Conservation (phyloP, 2,329 filamentous ascomycete genomes). For the Pleurostoma richardsiae region DNA sequence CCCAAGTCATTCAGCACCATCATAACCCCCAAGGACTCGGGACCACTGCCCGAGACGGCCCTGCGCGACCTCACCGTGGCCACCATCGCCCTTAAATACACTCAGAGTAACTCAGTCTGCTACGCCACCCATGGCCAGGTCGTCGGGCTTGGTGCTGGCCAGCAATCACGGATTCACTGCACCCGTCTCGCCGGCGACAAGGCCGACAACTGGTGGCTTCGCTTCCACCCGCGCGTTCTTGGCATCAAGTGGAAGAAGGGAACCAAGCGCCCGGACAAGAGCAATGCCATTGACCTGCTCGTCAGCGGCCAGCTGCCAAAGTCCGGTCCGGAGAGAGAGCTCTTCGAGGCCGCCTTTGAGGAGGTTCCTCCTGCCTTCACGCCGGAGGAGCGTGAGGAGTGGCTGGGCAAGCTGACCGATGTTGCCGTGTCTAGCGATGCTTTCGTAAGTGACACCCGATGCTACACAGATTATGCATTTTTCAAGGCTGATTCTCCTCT, state of each 20-base stretch:
- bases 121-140: slow-evolving; percentile 93
- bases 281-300: slow-evolving; percentile 93
- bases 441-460: slow-evolving; percentile 61
- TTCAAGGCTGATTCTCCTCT: too few species aligned
- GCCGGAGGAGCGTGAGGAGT: slow-evolving; percentile 75
- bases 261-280: slow-evolving; percentile 94
- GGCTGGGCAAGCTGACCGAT: slow-evolving; percentile 74
- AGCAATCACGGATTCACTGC: slow-evolving; percentile 98
- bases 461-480: too few species aligned
- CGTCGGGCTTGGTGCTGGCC: slow-evolving; percentile 88
- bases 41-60: slow-evolving; percentile 70
- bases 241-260: slow-evolving; percentile 96
- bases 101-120: slow-evolving; percentile 98
- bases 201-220: slow-evolving; percentile 99
- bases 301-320: slow-evolving; percentile 87
- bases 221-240: slow-evolving; percentile 88
- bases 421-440: slow-evolving; percentile 92
- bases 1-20: slow-evolving; percentile 81
- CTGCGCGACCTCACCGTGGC: slow-evolving; percentile 88
- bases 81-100: slow-evolving; percentile 97
- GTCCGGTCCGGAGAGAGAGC: slow-evolving; percentile 75
- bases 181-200: slow-evolving; percentile 96
- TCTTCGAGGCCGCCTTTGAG: slow-evolving; percentile 87
- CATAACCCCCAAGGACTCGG: slow-evolving; percentile 77
- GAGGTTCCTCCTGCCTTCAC: slow-evolving; percentile 81